Evolutionary conservation across 768 basidiomycete species (phyloP).

Genomic region (Pholiota microspora): DNA sequence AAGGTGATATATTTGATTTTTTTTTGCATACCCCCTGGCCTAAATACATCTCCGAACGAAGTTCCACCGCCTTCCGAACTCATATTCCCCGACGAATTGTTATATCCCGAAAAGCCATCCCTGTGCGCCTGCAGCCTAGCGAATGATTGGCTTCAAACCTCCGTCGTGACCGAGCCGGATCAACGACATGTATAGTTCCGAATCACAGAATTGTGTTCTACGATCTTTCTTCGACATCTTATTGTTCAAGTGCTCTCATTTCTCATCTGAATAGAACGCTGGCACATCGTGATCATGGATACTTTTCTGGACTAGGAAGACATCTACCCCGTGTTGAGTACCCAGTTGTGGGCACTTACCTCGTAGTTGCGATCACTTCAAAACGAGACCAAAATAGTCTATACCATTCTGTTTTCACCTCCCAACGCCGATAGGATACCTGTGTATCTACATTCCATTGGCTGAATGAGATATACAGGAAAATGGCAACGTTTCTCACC

Average conservation of each 20-base stretch:
- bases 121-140: neutral
- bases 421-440: neutral
- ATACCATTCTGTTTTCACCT: neutral
- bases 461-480: neutral
- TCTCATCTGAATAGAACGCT: too few species aligned
- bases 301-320: neutral
- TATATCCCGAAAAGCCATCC: too few species aligned
- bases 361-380: neutral
- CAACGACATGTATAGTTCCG: neutral
- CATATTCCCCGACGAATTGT: too few species aligned
- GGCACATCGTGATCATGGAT: too few species aligned
- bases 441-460: neutral
- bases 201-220: neutral
- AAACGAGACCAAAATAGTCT: neutral
- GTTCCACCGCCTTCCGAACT: too few species aligned
- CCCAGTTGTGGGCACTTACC: neutral
- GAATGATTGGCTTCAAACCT: neutral
- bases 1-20: too few species aligned
- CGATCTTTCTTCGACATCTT: neutral
- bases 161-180: neutral
- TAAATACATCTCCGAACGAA: too few species aligned
- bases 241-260: too few species aligned
- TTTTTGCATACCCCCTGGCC: too few species aligned
- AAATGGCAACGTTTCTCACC: neutral
- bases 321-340: neutral